Evolutionary conservation across 1,139 yeast genomes (phyloP).

Genomic region (Geotrichum candidum): DNA sequence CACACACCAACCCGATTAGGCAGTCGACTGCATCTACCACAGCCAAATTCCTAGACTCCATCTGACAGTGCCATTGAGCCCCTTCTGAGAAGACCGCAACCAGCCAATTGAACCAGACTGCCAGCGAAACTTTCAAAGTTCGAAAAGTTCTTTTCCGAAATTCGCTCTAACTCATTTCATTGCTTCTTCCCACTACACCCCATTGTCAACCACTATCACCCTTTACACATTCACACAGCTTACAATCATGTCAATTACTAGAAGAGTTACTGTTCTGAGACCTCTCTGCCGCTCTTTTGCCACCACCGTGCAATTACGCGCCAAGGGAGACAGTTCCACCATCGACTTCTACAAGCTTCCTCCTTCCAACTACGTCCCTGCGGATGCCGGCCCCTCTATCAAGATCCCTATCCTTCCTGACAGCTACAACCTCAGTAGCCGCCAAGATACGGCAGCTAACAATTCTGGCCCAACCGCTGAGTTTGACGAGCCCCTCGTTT

Average conservation of each 20-base stretch:
- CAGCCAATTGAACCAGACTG: not conserved
- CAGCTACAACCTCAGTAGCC: conserved; percentile 17
- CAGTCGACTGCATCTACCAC: not conserved
- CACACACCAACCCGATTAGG: not conserved
- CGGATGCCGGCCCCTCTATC: conserved; percentile 27
- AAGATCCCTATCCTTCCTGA: conserved; percentile 40
- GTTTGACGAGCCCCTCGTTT: conserved; percentile 24
- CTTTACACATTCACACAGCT: not conserved
- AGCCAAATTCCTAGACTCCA: not conserved
- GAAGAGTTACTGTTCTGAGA: not conserved
- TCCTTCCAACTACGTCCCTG: conserved; percentile 25
- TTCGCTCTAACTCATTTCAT: not conserved
- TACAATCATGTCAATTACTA: conserved; percentile 7
- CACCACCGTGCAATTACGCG: conserved; percentile 25
- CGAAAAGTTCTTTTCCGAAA: not conserved
- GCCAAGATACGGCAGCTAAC: conserved; percentile 8
- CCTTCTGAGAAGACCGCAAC: not conserved
- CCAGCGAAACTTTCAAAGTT: not conserved
- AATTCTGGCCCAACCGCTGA: conserved; percentile 18
- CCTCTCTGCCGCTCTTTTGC: conserved; percentile 5
- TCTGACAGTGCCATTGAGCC: not conserved
- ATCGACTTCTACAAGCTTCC: conserved; percentile 42
- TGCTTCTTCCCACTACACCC: not conserved
- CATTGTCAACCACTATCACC: not conserved
- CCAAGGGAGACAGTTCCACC: conserved; percentile 39